A percentile compares a stretch with the other conserved stretches of the same genome.
phyloP scores from a whole-genome alignment of 1,139 yeast genomes.

The Yamadazyma diddensiae region DNA sequence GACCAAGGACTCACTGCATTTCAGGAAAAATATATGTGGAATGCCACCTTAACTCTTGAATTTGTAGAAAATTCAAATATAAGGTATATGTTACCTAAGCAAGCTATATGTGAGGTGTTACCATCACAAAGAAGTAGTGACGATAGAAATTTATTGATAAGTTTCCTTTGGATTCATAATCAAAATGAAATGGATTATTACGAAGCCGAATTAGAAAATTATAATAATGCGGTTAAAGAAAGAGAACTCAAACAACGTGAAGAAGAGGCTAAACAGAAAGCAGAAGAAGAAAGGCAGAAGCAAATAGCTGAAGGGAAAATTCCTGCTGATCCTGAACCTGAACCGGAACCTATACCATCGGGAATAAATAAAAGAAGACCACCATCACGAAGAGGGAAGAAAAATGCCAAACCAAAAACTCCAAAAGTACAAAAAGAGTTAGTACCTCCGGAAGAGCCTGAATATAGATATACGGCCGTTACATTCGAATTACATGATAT shows the following conservation, averaged over 20 bases:
- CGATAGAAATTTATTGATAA: slow-evolving; percentile 53
- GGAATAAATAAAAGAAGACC: no score
- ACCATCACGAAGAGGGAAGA: slow-evolving; percentile 16
- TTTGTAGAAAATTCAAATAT: slow-evolving; percentile 76
- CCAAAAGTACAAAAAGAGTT: slow-evolving; percentile 22
- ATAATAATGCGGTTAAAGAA: slow-evolving; percentile 24
- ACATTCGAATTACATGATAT: slow-evolving; percentile 63
- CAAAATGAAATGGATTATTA: slow-evolving; percentile 47
- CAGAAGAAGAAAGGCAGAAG: slow-evolving; percentile 19
- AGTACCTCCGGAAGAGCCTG: slow-evolving; percentile 38
- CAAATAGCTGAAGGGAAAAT: slow-evolving; percentile 11
- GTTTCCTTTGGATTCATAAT: slow-evolving; percentile 62
- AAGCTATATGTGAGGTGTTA: slow-evolving; percentile 67
- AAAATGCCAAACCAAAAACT: slow-evolving; percentile 18
- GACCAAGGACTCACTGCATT: slow-evolving; percentile 66
- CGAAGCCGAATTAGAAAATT: slow-evolving; percentile 35
- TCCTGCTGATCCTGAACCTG: slow-evolving; percentile 4
- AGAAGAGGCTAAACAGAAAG: slow-evolving; percentile 25
- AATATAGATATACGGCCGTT: slow-evolving; percentile 52
- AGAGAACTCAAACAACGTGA: slow-evolving; percentile 22
- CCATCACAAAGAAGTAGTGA: slow-evolving; percentile 24
- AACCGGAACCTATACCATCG: slow-evolving; percentile 1
- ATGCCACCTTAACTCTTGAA: slow-evolving; percentile 80
- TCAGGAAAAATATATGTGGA: slow-evolving; percentile 64
- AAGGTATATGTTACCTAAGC: slow-evolving; percentile 71